Base-by-base conservation (phyloP, 805 yeast species). In the Kodamaea nitidulidarum region DNA sequence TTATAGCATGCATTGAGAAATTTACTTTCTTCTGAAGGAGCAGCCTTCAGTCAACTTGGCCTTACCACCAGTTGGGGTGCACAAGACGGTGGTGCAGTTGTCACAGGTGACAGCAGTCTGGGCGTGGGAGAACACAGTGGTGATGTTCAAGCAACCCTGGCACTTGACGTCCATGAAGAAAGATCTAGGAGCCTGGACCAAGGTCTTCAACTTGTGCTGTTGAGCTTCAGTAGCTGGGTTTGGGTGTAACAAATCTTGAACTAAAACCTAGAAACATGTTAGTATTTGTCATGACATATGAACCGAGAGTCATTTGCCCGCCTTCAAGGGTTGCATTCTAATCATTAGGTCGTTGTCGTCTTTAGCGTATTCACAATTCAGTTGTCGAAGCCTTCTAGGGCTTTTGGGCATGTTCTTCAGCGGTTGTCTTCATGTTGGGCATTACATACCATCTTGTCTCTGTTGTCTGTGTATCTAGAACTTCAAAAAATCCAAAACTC, bases 61-160 rank as follows among this genome's bases (percentile, higher is more conserved):
- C 82, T 93, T 93, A 80, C 99, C 99, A 81, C 99, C 99, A 56
- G 97, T 85, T 70, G 99, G 99, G 66, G 93, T 84, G 78, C 98
- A 90, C 68, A 93, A 84, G 54, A 93, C 97, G 56, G 96, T 88
- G 56, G 98, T 83, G 78, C 99, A 93, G 42, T 95, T 81, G 67
- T 95, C 98, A 81, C 99, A 93, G 65, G 96, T 85, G 65, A 93
- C 98, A 63, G 97, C 98, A 63, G 98, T 93, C 81, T 93, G 98
- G 58, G 99, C 98, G 75, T 93, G 98, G 53, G 98, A 91, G 85
- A 93, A 93, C 57, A 93, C 98, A 59, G 97, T 91, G 74, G 98
- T 88, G 79, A 93, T 93, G 83, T 83, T 85, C 71, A 91, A 80
- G 80, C 99, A 93, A 63, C 98, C 98, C 74, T 95, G 98, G 76